phyloP scores from a whole-genome alignment of 164 flowering plant species.

The Aristolochia californica region DNA sequence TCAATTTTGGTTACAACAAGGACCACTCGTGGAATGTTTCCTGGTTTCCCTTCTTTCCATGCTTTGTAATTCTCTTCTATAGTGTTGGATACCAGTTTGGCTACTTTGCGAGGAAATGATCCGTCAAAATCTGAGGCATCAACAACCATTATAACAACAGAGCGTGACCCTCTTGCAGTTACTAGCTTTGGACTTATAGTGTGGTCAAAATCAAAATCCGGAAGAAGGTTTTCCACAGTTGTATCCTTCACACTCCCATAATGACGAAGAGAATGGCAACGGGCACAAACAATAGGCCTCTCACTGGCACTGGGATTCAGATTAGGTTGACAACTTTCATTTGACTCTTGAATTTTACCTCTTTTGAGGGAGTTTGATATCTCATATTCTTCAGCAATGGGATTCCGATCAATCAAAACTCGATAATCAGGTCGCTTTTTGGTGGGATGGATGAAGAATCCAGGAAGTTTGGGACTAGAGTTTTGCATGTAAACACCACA shows the following conservation, averaged over 20 bases:
- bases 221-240: slow-evolving; percentile 68
- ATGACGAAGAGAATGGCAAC: slow-evolving; percentile 79
- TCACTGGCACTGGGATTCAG: slow-evolving; percentile 2
- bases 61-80: slow-evolving; percentile 60
- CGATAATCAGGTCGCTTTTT: slow-evolving; percentile 28
- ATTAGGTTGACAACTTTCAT: neutral
- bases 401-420: slow-evolving; percentile 18
- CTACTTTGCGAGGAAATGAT: slow-evolving; percentile 70
- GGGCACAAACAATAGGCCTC: slow-evolving; percentile 63
- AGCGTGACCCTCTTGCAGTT: slow-evolving; percentile 38
- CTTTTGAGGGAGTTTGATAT: slow-evolving; percentile 46
- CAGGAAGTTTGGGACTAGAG: slow-evolving; percentile 52
- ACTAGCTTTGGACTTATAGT: slow-evolving; percentile 69
- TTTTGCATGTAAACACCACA: slow-evolving; percentile 90
- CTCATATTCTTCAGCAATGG: slow-evolving; percentile 48
- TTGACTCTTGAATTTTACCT: slow-evolving; percentile 29
- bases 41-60: slow-evolving; percentile 85
- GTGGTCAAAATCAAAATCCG: slow-evolving; percentile 92
- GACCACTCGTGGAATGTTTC: slow-evolving; percentile 77
- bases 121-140: slow-evolving; percentile 92
- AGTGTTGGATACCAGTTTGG: slow-evolving; percentile 47
- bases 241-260: slow-evolving; percentile 78
- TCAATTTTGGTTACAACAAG: slow-evolving; percentile 87
- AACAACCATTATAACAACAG: slow-evolving; percentile 77
- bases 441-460: slow-evolving; percentile 57